These are phyloP conservation scores for Meredithiella fracta DNA, from an alignment of 2,329 filamentous ascomycete genomes.

Conservation along the genomic window DNA sequence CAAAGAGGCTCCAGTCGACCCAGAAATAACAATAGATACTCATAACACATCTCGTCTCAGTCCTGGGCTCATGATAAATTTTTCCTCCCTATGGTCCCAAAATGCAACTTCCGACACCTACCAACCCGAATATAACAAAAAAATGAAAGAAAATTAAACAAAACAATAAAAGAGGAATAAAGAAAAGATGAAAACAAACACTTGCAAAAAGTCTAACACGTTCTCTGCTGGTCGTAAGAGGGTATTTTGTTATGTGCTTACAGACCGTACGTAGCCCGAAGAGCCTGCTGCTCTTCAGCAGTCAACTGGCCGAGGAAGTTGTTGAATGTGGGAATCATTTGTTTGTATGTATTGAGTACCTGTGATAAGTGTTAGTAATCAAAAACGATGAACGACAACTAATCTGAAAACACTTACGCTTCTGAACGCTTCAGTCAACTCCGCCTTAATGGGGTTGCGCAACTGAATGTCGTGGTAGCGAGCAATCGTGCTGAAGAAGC, in stretches of 20 bases:
- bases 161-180: conserved; percentile 7
- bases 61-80: conserved; percentile 6
- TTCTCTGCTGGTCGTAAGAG: neutral
- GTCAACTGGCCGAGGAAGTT: conserved; percentile 37
- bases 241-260: conserved; percentile 15
- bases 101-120: conserved; percentile 4
- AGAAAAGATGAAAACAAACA: conserved; percentile 1
- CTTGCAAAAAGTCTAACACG: neutral
- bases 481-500: conserved; percentile 74
- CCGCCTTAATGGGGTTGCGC: conserved; percentile 43
- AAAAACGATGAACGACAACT: conserved; percentile 13
- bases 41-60: neutral
- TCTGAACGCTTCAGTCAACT: conserved; percentile 57
- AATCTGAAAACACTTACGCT: conserved; percentile 37
- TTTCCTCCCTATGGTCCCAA: conserved; percentile 6
- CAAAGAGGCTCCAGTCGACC: neutral
- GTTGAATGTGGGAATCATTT: conserved; percentile 42
- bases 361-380: conserved; percentile 18
- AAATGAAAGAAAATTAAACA: conserved; percentile 4
- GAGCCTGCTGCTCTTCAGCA: conserved; percentile 31
- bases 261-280: conserved; percentile 33
- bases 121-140: neutral
- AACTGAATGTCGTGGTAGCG: conserved; percentile 51
- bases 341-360: conserved; percentile 38
- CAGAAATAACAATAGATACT: neutral